Evolutionary conservation across 108 stramenopile genomes (phyloP).

Genomic region (Mayamaea pseudoterrestris): DNA sequence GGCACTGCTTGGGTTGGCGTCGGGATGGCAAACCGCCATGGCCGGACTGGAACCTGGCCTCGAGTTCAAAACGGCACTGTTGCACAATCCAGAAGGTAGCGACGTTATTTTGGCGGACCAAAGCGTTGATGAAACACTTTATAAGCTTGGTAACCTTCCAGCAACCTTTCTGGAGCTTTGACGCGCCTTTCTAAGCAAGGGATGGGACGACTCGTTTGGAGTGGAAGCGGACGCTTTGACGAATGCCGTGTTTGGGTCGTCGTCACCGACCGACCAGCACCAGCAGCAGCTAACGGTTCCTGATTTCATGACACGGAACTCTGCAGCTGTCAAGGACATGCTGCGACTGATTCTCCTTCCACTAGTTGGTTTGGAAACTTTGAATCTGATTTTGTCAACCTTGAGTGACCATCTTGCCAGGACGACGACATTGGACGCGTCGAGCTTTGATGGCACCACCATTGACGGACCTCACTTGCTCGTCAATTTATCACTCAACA

Average conservation of each 20-base stretch:
- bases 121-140: constrained; percentile 24
- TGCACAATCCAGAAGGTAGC: not conserved
- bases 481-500: constrained; percentile 6
- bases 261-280: too few species aligned
- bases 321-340: constrained; percentile 15
- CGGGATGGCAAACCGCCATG: constrained; percentile 16
- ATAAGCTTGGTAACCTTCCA: constrained; percentile 21
- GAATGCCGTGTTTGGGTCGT: constrained; percentile 4
- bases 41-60: constrained; percentile 29
- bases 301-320: constrained; percentile 15
- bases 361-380: constrained; percentile 4
- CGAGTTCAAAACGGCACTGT: constrained; percentile 27
- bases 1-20: constrained; percentile 18
- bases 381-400: not conserved
- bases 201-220: constrained; percentile 7
- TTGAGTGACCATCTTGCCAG: too few species aligned
- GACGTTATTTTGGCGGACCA: constrained; percentile 34
- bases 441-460: not conserved
- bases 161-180: not conserved
- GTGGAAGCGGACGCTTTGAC: constrained; percentile 3
- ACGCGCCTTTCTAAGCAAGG: not conserved
- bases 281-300: constrained; percentile 16
- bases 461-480: not conserved
- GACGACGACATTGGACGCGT: not conserved
- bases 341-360: constrained; percentile 19